phyloP scores from a whole-genome alignment of 495 filamentous ascomycete species.

The Aspergillus incahuasiensis region DNA sequence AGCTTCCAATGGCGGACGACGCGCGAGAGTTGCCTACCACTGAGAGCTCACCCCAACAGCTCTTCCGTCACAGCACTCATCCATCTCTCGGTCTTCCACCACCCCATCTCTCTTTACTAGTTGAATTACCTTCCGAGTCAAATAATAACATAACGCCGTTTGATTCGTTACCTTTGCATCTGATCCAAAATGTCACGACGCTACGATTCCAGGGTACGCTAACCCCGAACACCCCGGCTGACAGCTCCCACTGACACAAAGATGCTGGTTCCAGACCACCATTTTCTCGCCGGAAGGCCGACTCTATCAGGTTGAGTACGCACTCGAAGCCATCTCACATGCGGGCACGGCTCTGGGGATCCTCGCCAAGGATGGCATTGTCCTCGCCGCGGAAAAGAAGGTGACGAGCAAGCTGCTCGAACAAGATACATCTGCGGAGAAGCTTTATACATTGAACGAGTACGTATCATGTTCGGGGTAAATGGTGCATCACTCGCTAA shows the following conservation, averaged over 20 bases:
- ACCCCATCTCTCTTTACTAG: not conserved
- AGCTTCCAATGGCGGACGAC: slow-evolving; percentile 46
- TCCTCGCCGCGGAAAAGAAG: slow-evolving; percentile 97
- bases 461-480: slow-evolving; percentile 36
- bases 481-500: slow-evolving; percentile 16
- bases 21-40: slow-evolving; percentile 44
- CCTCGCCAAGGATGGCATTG: slow-evolving; percentile 95
- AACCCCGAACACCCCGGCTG: slow-evolving; percentile 22
- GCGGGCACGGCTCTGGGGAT: slow-evolving; percentile 96
- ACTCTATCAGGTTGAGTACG: slow-evolving; percentile 99
- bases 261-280: slow-evolving; percentile 69
- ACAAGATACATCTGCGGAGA: slow-evolving; percentile 98
- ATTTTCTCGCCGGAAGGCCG: slow-evolving; percentile 99
- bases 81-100: slow-evolving; percentile 14
- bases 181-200: slow-evolving; percentile 78
- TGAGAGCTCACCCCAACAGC: slow-evolving; percentile 30
- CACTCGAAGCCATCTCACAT: slow-evolving; percentile 96
- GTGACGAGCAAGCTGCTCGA: slow-evolving; percentile 98
- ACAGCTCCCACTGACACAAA: slow-evolving; percentile 45
- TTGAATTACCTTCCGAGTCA: slow-evolving; percentile 5
- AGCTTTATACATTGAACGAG: slow-evolving; percentile 99
- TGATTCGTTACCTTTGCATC: slow-evolving; percentile 12
- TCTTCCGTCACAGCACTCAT: slow-evolving; percentile 21
- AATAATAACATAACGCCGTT: not conserved
- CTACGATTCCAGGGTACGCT: slow-evolving; percentile 91